A percentile compares a stretch with the other conserved stretches of the same genome.
Evolutionary conservation across 192 early-diverging fungal species (phyloP).

Genomic region (Linnemannia zychae): DNA sequence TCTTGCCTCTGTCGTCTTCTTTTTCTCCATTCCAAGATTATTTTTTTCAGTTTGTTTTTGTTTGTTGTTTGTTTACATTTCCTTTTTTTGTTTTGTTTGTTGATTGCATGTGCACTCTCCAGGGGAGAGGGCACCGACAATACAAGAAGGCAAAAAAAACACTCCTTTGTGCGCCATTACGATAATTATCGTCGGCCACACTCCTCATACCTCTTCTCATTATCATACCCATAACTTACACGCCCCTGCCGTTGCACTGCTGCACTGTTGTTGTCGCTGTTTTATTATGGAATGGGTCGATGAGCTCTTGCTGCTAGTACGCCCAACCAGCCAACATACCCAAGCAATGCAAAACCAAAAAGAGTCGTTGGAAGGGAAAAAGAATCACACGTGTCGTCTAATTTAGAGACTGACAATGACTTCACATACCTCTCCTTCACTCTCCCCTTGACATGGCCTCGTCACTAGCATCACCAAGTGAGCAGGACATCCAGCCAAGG

Average conservation of each 20-base stretch:
- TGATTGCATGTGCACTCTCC: background rate
- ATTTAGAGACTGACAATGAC: constrained; percentile 1
- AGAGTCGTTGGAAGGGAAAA: background rate
- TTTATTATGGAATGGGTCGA: background rate
- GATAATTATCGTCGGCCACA: no score
- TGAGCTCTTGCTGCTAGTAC: background rate
- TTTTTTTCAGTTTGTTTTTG: background rate
- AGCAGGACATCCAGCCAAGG: constrained; percentile 34
- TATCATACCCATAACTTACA: background rate
- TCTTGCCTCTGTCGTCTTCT: background rate
- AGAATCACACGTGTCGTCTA: constrained; percentile 2
- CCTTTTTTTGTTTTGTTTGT: background rate
- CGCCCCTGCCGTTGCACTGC: background rate
- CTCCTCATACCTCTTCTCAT: background rate
- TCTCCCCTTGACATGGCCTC: background rate
- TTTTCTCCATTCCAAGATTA: background rate
- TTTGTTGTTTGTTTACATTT: constrained; percentile 5
- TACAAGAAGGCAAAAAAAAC: no score
- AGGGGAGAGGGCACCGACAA: background rate
- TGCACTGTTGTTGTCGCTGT: background rate
- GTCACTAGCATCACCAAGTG: constrained; percentile 19
- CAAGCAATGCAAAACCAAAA: no score
- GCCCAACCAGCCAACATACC: background rate
- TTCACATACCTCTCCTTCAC: background rate
- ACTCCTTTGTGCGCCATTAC: no score